Conservation (phyloP, 2,329 filamentous ascomycete species). For the Aspergillus intermedius region DNA sequence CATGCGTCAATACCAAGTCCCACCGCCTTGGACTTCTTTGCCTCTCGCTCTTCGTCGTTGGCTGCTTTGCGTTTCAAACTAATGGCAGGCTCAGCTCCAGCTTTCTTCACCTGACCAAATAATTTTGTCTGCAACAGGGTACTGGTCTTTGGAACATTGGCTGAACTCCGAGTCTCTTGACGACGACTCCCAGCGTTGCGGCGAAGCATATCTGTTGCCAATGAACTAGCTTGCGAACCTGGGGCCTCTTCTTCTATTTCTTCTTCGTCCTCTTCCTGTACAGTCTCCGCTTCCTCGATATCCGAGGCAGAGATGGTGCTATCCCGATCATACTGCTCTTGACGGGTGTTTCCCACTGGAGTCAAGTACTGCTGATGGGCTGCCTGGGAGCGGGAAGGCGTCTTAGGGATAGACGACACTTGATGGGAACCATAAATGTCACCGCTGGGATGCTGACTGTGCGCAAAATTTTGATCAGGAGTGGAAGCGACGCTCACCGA, state of each 20-base stretch:
- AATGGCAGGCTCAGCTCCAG: slow-evolving; percentile 31
- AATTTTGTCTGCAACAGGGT: slow-evolving; percentile 55
- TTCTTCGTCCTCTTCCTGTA: slow-evolving; percentile 45
- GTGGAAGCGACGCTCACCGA: slow-evolving; percentile 69
- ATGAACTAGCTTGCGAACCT: slow-evolving; percentile 71
- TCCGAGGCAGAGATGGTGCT: slow-evolving; percentile 73
- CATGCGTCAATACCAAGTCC: slow-evolving; percentile 51
- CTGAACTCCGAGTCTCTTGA: slow-evolving; percentile 26
- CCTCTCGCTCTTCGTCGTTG: slow-evolving; percentile 27
- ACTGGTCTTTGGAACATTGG: slow-evolving; percentile 38
- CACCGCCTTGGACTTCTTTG: slow-evolving; percentile 49
- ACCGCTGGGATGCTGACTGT: slow-evolving; percentile 47
- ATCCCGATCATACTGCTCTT: slow-evolving; percentile 61
- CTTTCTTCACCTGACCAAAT: slow-evolving; percentile 57
- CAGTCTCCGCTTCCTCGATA: slow-evolving; percentile 43
- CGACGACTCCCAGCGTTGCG: slow-evolving; percentile 43
- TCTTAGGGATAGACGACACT: slow-evolving; percentile 75
- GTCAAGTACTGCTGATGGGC: slow-evolving; percentile 52
- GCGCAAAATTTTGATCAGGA: slow-evolving; percentile 47
- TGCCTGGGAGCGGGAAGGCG: slow-evolving; percentile 55
- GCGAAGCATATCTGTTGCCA: slow-evolving; percentile 68
- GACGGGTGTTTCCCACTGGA: slow-evolving; percentile 48
- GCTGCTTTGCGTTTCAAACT: slow-evolving; percentile 36
- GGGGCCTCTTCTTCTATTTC: slow-evolving; percentile 57
- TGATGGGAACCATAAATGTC: slow-evolving; percentile 75